Base-by-base conservation (phyloP, 495 filamentous ascomycete genomes). In the Terfezia boudieri region DNA sequence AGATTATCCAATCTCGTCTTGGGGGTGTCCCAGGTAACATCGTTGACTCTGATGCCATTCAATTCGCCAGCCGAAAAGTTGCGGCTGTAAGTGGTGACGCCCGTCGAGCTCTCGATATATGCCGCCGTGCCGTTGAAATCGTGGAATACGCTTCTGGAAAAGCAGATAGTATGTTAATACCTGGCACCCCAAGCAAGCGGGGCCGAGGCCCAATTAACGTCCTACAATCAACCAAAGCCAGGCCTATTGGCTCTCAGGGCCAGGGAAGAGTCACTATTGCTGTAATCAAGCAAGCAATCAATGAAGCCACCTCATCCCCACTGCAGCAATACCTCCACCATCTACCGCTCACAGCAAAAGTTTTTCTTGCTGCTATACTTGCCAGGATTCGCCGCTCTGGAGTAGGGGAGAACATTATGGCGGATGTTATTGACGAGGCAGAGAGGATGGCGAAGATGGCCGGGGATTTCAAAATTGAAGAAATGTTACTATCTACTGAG, bases 51-150 rank as follows among this genome's bases (percentile, higher is more conserved):
- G 92, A 99, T 66, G 92, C 92, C 14, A 73, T 99, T 41, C 90
- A 96, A 68, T 99, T 99, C 63, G 92, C 92, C 6, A 85, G 83
- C 52, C 75, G 92, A 20, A 99, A 99, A 68, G 92, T 99, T 2
- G 92, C 92, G 0, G 89, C 90, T 11, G 92, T 99, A 35, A 87
- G 81, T 55, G 92, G 92, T 46, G 92, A 99, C 60, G 92, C 92
- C 11, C 74, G 92, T 32, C 78, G 92, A 23, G 89, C 88, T 3
- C 71, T 99, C 8, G 92, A 99, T 62, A 96, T 99, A 51, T 99
- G 92, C 64, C 76, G 92, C 1, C 78, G 92, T 51, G 92, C 92
- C 2, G 90, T 99, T 8, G 92, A 99, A 66, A 78, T 99, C 17
- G 90, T 90, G 10, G 92, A 99, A 66, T 74, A 82, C 51, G 67